phyloP scores from a whole-genome alignment of 768 basidiomycete genomes.

The Tephrocybe sp. region DNA sequence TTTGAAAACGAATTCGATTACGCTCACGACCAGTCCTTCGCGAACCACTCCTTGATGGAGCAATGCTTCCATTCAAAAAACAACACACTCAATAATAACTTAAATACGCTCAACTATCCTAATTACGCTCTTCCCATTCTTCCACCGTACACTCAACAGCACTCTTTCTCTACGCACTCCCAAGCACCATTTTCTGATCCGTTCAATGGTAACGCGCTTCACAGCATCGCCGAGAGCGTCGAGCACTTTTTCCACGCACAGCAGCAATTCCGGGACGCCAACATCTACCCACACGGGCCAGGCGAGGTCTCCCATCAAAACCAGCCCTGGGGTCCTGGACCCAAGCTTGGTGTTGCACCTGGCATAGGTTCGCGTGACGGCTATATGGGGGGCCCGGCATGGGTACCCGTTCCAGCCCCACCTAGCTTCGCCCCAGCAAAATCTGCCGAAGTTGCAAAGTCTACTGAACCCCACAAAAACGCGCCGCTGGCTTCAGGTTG shows the following conservation, averaged over 20 bases:
- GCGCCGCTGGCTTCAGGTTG: conserved; percentile 34
- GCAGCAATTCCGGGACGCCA: conserved; percentile 24
- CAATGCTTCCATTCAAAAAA: conserved; percentile 28
- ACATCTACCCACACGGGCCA: conserved; percentile 10
- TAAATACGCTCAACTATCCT: conserved; percentile 34
- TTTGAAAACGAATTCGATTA: conserved; percentile 48
- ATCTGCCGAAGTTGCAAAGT: background rate
- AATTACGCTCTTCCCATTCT: conserved; percentile 23
- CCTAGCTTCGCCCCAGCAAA: conserved; percentile 7
- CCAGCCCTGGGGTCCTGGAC: conserved; percentile 4
- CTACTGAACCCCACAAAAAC: conserved; percentile 5
- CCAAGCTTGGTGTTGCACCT: conserved; percentile 1
- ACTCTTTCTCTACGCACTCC: conserved; percentile 21
- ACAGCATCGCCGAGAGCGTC: conserved; percentile 36
- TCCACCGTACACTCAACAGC: conserved; percentile 23
- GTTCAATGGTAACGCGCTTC: conserved; percentile 33
- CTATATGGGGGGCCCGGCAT: conserved; percentile 15
- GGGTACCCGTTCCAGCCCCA: conserved; percentile 18
- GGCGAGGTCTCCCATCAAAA: conserved; percentile 8
- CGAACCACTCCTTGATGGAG: conserved; percentile 33
- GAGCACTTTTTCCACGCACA: conserved; percentile 43
- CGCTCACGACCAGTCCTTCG: conserved; percentile 28
- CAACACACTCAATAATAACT: conserved; percentile 14
- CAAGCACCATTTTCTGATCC: conserved; percentile 35
- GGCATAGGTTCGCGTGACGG: background rate